These are phyloP conservation scores for Maudiozyma turicensis DNA, from an alignment of 805 yeast genomes.

Conservation along the genomic window DNA sequence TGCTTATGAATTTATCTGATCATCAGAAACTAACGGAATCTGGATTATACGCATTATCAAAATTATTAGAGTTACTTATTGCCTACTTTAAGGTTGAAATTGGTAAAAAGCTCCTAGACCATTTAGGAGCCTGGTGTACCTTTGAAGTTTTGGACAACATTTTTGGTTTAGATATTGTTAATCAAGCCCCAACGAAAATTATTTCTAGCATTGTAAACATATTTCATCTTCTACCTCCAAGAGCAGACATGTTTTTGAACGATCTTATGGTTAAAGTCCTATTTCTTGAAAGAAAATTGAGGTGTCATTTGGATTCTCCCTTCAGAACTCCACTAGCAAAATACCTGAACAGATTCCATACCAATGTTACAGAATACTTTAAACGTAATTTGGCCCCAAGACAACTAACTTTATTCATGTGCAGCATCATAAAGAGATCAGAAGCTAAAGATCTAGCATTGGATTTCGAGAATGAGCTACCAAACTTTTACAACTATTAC, in stretches of 20 bases:
- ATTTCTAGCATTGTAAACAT: conserved; percentile 85
- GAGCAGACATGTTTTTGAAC: conserved; percentile 85
- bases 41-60: conserved; percentile 84
- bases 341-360: conserved; percentile 74
- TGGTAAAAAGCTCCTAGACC: conserved; percentile 87
- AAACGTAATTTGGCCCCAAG: conserved; percentile 55
- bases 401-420: conserved; percentile 37
- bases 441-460: conserved; percentile 41
- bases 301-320: conserved; percentile 80
- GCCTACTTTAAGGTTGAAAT: conserved; percentile 95
- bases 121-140: conserved; percentile 92
- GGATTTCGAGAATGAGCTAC: conserved; percentile 44
- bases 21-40: conserved; percentile 82
- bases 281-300: conserved; percentile 69
- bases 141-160: conserved; percentile 65
- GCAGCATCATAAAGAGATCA: conserved; percentile 23
- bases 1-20: conserved; percentile 89
- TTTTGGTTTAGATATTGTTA: conserved; percentile 70
- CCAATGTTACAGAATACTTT: conserved; percentile 63
- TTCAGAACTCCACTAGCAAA: conserved; percentile 86
- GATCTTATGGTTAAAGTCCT: conserved; percentile 71
- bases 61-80: conserved; percentile 74
- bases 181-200: conserved; percentile 73
- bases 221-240: conserved; percentile 84
- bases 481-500: conserved; percentile 38